phyloP scores from a whole-genome alignment of 441 rosid species.

The Francoa sonchifolia region DNA sequence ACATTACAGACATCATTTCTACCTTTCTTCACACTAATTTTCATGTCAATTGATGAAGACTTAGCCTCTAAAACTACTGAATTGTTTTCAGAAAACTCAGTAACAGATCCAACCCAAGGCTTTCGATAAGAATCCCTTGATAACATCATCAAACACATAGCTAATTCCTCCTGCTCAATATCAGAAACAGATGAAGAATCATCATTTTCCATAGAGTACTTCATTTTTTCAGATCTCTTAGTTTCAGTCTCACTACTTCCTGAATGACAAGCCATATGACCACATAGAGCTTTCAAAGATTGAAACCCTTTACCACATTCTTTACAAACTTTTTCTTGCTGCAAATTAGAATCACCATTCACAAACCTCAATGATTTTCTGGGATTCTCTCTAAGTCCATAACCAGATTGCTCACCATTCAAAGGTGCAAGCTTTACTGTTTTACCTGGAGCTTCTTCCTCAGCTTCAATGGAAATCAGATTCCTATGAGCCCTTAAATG shows the following conservation, averaged over 20 bases:
- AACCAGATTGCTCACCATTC: conserved; percentile 41
- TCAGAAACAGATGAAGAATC: conserved; percentile 40
- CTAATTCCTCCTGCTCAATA: conserved; percentile 51
- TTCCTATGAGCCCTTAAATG: conserved; percentile 73
- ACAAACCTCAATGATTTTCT: conserved; percentile 46
- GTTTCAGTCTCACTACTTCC: no score
- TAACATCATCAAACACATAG: conserved; percentile 57
- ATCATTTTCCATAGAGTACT: conserved; percentile 25
- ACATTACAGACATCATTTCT: conserved; percentile 15
- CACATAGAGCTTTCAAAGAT: conserved; percentile 60
- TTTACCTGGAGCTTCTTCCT: conserved; percentile 6
- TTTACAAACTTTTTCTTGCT: conserved; percentile 34
- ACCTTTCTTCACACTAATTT: conserved; percentile 19
- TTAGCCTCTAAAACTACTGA: conserved; percentile 51
- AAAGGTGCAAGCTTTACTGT: no score
- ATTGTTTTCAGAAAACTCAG: conserved; percentile 51
- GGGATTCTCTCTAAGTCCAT: conserved; percentile 63
- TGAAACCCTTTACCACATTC: conserved; percentile 72
- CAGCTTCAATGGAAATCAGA: no score
- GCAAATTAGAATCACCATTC: conserved; percentile 22
- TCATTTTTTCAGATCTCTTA: conserved; percentile 44
- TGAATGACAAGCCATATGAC: conserved; percentile 65
- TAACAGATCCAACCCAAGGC: conserved; percentile 20
- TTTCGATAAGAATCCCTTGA: conserved; percentile 40
- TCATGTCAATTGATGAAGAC: conserved; percentile 39